Base-by-base conservation (phyloP, 192 early-diverging fungal species). In the Linnemannia elongata region DNA sequence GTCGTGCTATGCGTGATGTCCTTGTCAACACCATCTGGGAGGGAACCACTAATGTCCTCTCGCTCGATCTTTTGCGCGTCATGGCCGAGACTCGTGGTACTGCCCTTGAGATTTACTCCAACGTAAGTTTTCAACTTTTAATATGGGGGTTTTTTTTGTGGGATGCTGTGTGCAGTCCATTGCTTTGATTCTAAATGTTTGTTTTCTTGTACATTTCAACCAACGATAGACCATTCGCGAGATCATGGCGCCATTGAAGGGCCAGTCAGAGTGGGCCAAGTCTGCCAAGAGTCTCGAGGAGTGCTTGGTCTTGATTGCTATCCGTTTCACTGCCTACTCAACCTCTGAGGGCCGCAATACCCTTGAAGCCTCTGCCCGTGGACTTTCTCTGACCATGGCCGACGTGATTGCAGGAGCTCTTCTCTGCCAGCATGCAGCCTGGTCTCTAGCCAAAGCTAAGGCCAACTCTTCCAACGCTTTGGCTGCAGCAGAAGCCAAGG, bases 21-120 rank as follows among this genome's bases (percentile, higher is more conserved):
- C 79, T 89, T 74, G 94, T 96, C n/a, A 93, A 93, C 78, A 86
- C 90, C 6, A 95, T 96, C 69, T 96, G 95, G 95, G 95, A 96
- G 54, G 95, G 95, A 9, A 95, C 95, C 0, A 92, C 94, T 1
- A 95, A 95, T 71, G 91, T 96, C 3, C 80, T 94, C 30, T 89
- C 93, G 2, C 82, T 93, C 72, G 95, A 96, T 88, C 88, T 93
- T 24, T 72, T 91, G 70, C 88, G 93, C 27, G 92, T 94, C 10
- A 82, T 93, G 41, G 76, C 75, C 22, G 88, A 92, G 57, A 91
- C 92, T 12, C 88, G 86, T 66, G 91, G 92, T 36, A 45, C 75
- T 9, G 92, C 88, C 39, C 57, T 88, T 24, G 69, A 82, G 45
- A 45, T 79, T 20, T 92, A 92, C 75, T 82, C 77, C 60, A 74